Percentiles rank a stretch among this genome's conserved stretches.
Evolutionary conservation across 306 rosid species (phyloP).

Genomic region (Canavalia gladiata): DNA sequence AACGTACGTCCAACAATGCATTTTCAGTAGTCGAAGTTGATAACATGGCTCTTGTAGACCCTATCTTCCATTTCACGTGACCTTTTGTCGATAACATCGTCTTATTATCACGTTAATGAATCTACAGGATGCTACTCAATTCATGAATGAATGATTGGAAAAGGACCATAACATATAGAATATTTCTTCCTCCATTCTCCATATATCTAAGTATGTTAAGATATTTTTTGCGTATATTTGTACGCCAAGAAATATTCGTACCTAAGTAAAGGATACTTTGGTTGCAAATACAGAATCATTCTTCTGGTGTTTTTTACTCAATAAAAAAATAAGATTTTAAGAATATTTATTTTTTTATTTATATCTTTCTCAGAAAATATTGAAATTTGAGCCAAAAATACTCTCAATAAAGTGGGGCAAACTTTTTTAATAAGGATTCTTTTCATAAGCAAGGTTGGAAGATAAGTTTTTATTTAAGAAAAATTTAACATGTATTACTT

Average conservation of each 20-base stretch:
- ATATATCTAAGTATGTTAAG: not conserved
- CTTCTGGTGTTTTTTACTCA: not conserved
- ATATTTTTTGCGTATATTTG: not conserved
- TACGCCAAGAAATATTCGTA: not conserved
- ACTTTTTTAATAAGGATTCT: too few relatives aligned
- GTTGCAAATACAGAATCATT: not conserved
- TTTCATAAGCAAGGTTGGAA: too few relatives aligned
- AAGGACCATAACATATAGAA: not conserved
- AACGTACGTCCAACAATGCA: slow-evolving; percentile 38
- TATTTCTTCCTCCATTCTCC: not conserved
- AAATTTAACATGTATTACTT: too few relatives aligned
- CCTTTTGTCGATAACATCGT: slow-evolving; percentile 29
- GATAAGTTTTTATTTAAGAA: too few relatives aligned
- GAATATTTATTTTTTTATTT: not conserved
- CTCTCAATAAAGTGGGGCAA: too few relatives aligned
- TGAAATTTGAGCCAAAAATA: too few relatives aligned
- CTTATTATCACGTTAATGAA: not conserved
- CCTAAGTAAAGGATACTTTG: not conserved
- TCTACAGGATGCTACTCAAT: not conserved
- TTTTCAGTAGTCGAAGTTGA: slow-evolving; percentile 29
- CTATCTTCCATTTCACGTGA: slow-evolving; percentile 26
- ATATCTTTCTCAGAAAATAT: too few relatives aligned
- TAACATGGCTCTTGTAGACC: slow-evolving; percentile 35
- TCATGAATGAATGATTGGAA: not conserved
- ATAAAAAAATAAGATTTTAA: not conserved